Evolutionary conservation across 1,284 basidiomycete genomes (phyloP), one percentile per base, ranked within the genome.

Genomic region (Stygiomarasmius scandens): DNA sequence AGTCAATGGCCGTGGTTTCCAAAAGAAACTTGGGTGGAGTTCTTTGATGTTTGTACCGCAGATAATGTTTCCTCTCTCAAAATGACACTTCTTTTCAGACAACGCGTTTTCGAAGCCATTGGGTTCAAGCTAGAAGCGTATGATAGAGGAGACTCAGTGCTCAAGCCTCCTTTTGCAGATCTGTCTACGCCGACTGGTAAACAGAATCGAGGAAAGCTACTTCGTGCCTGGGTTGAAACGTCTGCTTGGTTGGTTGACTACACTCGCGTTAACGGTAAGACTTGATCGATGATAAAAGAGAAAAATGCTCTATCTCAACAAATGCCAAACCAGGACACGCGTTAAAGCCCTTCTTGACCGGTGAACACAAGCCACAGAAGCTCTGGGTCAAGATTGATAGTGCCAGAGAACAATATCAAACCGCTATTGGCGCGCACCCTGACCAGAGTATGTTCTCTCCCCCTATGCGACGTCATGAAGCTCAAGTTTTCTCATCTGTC

Each of bases 161-260:
- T 49, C 48, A 27, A 19, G 16, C 25, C 48, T 48, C 59, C 52
- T 45, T 64, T 65, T 43, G 60, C 61, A 19, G 56, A 62, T 14
- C 19, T 76, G 9, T 67, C 56, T 11, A 77, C 74, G 1, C 63
- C 72, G 2, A 70, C 75, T 34, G 87, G 85, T 9, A 77, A 74
- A 48, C 72, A 76, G 52, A 83, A 78, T 57, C 80, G 86, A 12
- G 77, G 77, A 19, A 86, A 79, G 62, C 76, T 93, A 2, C 78
- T 93, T 46, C 80, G 89, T 25, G 86, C 86, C 22, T 93, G 91
- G 90, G 78, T 91, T 12, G 90, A 93, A 66, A 70, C 87, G 3
- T 74, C 82, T 47, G 82, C 89, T 2, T 90, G 86, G 83, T 60
- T 86, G 24, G 71, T 76, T 1, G 82, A 90, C 59, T 90, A 79